A percentile compares a stretch with the other conserved stretches of the same genome.
phyloP scores from a whole-genome alignment of 2,329 filamentous ascomycete species.

The Aspergillus tanneri region DNA sequence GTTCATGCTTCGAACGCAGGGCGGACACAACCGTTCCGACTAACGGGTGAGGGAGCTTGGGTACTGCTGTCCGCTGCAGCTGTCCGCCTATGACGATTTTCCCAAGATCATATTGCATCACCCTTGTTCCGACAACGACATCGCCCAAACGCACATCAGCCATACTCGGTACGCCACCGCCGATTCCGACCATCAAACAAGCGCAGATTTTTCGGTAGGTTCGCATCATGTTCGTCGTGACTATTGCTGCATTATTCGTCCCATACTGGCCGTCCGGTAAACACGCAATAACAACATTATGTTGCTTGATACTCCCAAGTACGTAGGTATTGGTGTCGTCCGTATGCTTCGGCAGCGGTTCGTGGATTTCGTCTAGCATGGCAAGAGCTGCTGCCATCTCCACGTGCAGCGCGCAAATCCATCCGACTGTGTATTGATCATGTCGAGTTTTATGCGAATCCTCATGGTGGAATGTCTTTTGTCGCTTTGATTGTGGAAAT shows the following conservation, averaged over 20 bases:
- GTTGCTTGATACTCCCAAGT: neutral
- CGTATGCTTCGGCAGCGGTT: neutral
- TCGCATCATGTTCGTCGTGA: neutral
- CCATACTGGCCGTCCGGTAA: conserved; percentile 1
- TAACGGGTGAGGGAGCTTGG: neutral
- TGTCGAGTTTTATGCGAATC: neutral
- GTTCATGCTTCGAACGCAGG: neutral
- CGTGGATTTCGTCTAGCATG: neutral
- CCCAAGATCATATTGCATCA: conserved; percentile 23
- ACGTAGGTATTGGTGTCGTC: conserved; percentile 4
- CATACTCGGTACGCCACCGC: conserved; percentile 19
- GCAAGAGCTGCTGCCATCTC: neutral
- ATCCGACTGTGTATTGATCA: neutral
- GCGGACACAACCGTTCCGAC: conserved; percentile 3
- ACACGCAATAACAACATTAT: conserved; percentile 7
- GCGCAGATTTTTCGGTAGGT: neutral
- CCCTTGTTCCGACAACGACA: conserved; percentile 22
- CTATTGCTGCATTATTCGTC: neutral
- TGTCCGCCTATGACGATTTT: conserved; percentile 13
- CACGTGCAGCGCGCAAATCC: neutral
- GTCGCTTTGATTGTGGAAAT: too few relatives aligned
- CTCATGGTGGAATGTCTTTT: neutral
- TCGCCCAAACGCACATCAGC: conserved; percentile 25
- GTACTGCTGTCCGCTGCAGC: conserved; percentile 13
- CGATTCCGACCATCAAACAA: conserved; percentile 7